Conservation (phyloP, 345 rosid genomes). For the Abelmoschus esculentus region DNA sequence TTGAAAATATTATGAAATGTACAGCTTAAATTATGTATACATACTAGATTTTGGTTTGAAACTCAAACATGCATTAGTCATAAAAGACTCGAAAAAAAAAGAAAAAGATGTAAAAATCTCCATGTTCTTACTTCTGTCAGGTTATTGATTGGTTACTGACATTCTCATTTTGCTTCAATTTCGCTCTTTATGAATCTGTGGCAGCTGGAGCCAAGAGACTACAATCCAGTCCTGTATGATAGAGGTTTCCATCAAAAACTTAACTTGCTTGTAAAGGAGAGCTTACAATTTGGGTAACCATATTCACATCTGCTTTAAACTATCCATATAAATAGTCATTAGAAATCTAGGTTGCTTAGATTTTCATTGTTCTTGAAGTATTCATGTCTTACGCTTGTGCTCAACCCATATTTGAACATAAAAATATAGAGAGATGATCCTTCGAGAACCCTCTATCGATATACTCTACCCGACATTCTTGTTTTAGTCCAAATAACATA, state of each 20-base stretch:
- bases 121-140: background rate
- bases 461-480: background rate
- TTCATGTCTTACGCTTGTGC: background rate
- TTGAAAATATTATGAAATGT: no score
- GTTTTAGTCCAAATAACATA: background rate
- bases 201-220: constrained; percentile 67
- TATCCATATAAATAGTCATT: background rate
- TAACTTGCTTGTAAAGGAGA: constrained; percentile 58
- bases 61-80: background rate
- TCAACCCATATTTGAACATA: background rate
- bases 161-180: background rate
- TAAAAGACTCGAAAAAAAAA: background rate
- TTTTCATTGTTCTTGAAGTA: background rate
- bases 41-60: background rate
- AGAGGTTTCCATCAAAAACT: constrained; percentile 84
- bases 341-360: background rate
- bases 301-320: constrained; percentile 1
- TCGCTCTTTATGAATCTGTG: constrained; percentile 8
- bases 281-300: constrained; percentile 68
- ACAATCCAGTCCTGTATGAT: constrained; percentile 61
- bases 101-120: background rate
- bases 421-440: no score
- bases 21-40: no score
- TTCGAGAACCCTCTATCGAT: no score
- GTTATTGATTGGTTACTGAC: background rate